Evolutionary conservation across 257 asterid genomes (phyloP), one percentile per base, ranked within the genome.

Genomic region (Jacaranda copaia): DNA sequence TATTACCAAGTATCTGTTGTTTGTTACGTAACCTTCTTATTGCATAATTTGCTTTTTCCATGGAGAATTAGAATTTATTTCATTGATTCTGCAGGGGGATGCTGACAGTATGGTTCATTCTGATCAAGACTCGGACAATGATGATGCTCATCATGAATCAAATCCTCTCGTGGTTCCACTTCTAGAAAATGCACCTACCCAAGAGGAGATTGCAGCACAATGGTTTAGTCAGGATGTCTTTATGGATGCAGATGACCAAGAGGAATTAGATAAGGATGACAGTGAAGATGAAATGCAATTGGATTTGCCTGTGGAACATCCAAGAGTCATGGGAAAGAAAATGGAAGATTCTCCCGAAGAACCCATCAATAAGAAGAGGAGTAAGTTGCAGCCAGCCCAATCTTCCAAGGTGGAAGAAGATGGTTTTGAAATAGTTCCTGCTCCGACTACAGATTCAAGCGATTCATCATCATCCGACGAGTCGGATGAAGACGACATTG

Each of bases 221-320:
- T 96, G 99, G 99, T 96, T 90, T 73, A 92, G 89, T 71, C 99
- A 96, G 77, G 98, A 96, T 73, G 93, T 96, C 74, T 96, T 96
- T 70, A 76, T 84, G 81, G 97, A 93, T 46, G 85, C 70, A 16
- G 95, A 88, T 5, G 97, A 86, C 72, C 82, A 69, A 0, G 91
- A 87, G 58, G 78, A 81, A 38, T 52, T 79, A 70, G 89, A 73
- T 36, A 85, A 84, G 38, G 86, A 84, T 49, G 92, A 86, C 32
- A 88, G 91, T 72, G 98, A 90, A 18, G 98, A 93, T 65, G 99
- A 96, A 64, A 93, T 90, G 90, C 85, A 65, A 80, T 59, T 85
- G 10, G 82, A 79, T 7, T 10, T 35, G 42, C 77, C 74, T 3
- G 15, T 18, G 3, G 5, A 68, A 59, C 53, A 6, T 5, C 43